These are phyloP conservation scores for Auriscalpium orientale DNA, from an alignment of 768 basidiomycete genomes.

Conservation along the genomic window DNA sequence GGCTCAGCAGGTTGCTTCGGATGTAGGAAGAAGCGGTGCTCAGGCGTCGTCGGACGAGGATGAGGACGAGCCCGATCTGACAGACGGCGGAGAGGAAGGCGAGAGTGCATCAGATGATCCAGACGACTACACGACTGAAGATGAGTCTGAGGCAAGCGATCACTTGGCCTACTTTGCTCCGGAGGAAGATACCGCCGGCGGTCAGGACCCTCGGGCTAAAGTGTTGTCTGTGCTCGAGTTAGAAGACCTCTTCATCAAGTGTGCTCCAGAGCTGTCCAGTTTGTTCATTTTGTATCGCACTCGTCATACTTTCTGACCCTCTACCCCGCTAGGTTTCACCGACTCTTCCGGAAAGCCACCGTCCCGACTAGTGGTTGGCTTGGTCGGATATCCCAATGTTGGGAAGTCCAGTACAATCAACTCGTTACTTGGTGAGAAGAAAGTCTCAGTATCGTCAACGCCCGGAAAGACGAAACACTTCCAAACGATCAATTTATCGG, in stretches of 20 bases:
- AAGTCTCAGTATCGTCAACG: slow-evolving; percentile 96
- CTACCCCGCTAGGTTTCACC: slow-evolving; percentile 42
- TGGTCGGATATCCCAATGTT: slow-evolving; percentile 98
- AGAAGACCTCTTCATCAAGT: slow-evolving; percentile 68
- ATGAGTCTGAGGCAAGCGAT: neutral
- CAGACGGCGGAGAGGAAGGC: slow-evolving; percentile 18
- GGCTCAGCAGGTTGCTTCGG: neutral
- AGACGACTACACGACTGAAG: slow-evolving; percentile 26
- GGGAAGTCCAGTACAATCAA: slow-evolving; percentile 99
- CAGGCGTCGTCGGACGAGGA: slow-evolving; percentile 21
- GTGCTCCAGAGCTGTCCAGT: slow-evolving; percentile 69
- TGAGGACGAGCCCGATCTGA: slow-evolving; percentile 25
- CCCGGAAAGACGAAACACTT: slow-evolving; percentile 99
- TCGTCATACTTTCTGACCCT: slow-evolving; percentile 1
- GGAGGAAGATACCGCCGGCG: slow-evolving; percentile 38
- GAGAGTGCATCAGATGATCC: slow-evolving; percentile 13
- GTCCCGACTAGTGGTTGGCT: slow-evolving; percentile 68
- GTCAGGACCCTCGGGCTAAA: slow-evolving; percentile 56
- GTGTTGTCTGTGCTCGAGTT: slow-evolving; percentile 84
- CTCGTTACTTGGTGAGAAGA: slow-evolving; percentile 90
- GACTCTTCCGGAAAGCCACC: slow-evolving; percentile 50
- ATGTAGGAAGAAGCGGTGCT: slow-evolving; percentile 18
- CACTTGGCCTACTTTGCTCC: slow-evolving; percentile 38
- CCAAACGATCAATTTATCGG: slow-evolving; percentile 93
- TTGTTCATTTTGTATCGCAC: slow-evolving; percentile 14